These are phyloP conservation scores for Phalaenopsis aphrodite DNA, from an alignment of 106 monocot genomes.

Conservation along the genomic window DNA sequence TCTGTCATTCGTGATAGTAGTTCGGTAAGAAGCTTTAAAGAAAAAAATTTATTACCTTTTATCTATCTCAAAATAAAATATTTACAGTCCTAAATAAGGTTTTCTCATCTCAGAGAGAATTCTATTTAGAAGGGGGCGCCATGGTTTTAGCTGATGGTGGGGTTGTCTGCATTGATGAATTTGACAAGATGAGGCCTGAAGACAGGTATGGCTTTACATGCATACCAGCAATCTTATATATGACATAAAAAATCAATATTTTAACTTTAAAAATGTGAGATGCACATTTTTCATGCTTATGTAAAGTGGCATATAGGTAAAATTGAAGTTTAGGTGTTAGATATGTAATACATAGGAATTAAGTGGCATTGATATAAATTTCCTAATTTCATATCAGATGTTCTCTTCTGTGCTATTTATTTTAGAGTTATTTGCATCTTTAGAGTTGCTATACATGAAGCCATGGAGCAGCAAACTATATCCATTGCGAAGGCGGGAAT, in stretches of 20 bases:
- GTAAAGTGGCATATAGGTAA: too few species aligned
- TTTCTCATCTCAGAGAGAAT: slow-evolving; percentile 67
- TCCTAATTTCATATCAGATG: neutral
- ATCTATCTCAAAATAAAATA: neutral
- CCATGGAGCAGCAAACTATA: slow-evolving; percentile 99
- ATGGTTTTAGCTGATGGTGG: slow-evolving; percentile 99
- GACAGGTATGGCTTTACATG: slow-evolving; percentile 45
- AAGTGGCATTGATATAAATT: too few species aligned
- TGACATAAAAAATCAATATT: too few species aligned
- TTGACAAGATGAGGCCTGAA: slow-evolving; percentile 99
- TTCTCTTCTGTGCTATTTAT: neutral
- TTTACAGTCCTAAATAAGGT: neutral
- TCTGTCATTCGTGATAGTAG: slow-evolving; percentile 94
- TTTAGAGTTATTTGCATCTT: slow-evolving; percentile 1
- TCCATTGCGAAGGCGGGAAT: slow-evolving; percentile 99
- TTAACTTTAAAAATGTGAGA: too few species aligned
- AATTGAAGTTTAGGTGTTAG: too few species aligned
- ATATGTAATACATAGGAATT: too few species aligned
- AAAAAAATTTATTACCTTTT: neutral
- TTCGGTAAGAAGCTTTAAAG: slow-evolving; percentile 45
- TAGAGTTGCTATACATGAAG: slow-evolving; percentile 99
- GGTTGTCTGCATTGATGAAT: slow-evolving; percentile 98
- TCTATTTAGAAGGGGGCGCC: slow-evolving; percentile 99
- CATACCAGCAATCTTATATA: too few species aligned
- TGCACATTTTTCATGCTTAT: too few species aligned